These are phyloP conservation scores for Alternaria conjuncta DNA, from an alignment of 2,329 filamentous ascomycete genomes.

Conservation along the genomic window DNA sequence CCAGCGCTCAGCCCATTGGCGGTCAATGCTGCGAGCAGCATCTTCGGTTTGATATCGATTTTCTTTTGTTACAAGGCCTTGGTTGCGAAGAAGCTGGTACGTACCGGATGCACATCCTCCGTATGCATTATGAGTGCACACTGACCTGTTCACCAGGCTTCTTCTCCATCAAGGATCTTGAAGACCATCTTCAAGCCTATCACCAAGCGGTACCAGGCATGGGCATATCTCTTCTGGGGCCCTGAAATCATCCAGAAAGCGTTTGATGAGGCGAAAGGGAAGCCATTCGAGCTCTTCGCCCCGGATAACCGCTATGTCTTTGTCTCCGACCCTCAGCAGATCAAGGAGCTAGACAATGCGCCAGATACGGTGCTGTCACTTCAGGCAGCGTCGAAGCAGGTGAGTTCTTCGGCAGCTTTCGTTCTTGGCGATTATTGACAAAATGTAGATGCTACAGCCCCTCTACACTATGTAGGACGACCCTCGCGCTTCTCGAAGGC, in stretches of 20 bases:
- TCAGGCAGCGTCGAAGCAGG: conserved; percentile 24
- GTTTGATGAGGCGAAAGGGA: conserved; percentile 11
- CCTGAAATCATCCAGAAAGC: conserved; percentile 20
- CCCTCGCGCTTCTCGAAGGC: neutral
- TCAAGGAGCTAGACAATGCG: conserved; percentile 23
- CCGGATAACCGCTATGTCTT: conserved; percentile 22
- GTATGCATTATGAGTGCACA: neutral
- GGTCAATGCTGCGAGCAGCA: conserved; percentile 15
- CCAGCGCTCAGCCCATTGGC: conserved; percentile 5
- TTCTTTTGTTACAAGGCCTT: conserved; percentile 17
- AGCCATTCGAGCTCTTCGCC: conserved; percentile 21
- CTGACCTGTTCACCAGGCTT: conserved; percentile 1
- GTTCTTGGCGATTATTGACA: neutral
- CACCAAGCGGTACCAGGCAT: conserved; percentile 14
- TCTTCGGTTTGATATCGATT: conserved; percentile 18
- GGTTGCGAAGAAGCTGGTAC: conserved; percentile 11
- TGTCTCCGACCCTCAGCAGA: conserved; percentile 20
- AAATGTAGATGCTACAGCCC: conserved; percentile 16
- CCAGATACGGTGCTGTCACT: conserved; percentile 22
- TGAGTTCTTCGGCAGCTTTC: neutral
- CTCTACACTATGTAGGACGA: conserved; percentile 17
- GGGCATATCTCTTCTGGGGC: conserved; percentile 20
- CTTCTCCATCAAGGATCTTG: conserved; percentile 4
- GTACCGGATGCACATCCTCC: neutral
- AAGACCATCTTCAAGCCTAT: conserved; percentile 6